Percentiles rank a stretch among this genome's conserved stretches.
Conservation (phyloP, 768 basidiomycete species). For the Melanogaster broomeanus region DNA sequence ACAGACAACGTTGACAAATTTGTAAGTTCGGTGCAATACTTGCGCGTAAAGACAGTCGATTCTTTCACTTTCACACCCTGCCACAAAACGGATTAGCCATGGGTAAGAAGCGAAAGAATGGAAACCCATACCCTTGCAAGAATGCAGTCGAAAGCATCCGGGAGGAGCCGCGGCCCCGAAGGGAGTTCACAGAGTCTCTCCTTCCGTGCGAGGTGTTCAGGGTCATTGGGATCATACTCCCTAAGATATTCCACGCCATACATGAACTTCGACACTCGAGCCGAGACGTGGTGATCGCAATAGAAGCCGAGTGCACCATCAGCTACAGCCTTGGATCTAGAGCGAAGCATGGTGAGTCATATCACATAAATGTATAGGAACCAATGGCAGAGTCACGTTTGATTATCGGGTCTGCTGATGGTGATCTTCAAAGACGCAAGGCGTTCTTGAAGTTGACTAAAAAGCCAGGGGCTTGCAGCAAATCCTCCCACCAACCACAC, state of each 20-base stretch:
- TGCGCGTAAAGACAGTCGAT: conserved; percentile 77
- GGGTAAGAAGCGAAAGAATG: background rate
- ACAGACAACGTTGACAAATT: conserved; percentile 73
- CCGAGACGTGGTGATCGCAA: conserved; percentile 82
- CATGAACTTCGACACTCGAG: conserved; percentile 78
- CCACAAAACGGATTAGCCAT: conserved; percentile 9
- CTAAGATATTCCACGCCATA: conserved; percentile 82
- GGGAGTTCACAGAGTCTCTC: conserved; percentile 73
- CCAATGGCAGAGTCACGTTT: conserved; percentile 54
- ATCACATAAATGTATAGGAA: conserved; percentile 1
- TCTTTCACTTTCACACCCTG: conserved; percentile 78
- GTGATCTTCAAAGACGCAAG: conserved; percentile 55
- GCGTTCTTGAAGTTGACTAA: conserved; percentile 71
- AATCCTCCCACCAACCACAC: conserved; percentile 85
- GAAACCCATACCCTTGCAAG: conserved; percentile 56
- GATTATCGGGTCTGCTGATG: conserved; percentile 76
- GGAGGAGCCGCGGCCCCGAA: conserved; percentile 74
- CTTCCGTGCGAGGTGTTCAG: conserved; percentile 64
- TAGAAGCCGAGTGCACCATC: conserved; percentile 86
- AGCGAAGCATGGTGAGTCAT: conserved; percentile 4
- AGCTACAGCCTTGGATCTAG: conserved; percentile 83
- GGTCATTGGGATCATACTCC: conserved; percentile 62
- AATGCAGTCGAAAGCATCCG: conserved; percentile 84
- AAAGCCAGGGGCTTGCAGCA: conserved; percentile 81
- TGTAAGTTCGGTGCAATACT: conserved; percentile 82